Percentiles rank a stretch among this genome's conserved stretches.
Conservation (phyloP, 2,329 filamentous ascomycete genomes). For the Paecilomyces fulvus region DNA sequence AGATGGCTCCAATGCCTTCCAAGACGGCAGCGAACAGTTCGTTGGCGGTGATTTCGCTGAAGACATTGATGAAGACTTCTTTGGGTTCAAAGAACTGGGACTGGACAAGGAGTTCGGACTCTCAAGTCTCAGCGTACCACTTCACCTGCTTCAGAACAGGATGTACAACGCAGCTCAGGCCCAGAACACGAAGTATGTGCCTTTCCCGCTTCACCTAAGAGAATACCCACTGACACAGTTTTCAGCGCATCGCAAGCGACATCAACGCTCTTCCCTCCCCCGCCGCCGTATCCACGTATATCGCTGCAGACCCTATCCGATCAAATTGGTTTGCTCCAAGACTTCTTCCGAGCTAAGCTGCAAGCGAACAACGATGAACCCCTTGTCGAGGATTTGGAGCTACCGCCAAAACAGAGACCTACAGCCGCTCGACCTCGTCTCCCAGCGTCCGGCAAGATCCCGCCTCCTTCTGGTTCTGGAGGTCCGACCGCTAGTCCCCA, state of each 20-base stretch:
- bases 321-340: slow-evolving; percentile 80
- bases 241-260: slow-evolving; percentile 37
- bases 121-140: slow-evolving; percentile 78
- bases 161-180: slow-evolving; percentile 79
- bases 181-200: slow-evolving; percentile 53
- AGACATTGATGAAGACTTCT: slow-evolving; percentile 97
- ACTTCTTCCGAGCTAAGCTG: slow-evolving; percentile 85
- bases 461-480: slow-evolving; percentile 21
- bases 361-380: slow-evolving; percentile 75
- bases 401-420: slow-evolving; percentile 78
- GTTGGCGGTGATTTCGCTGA: slow-evolving; percentile 95
- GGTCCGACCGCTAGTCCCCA: slow-evolving; percentile 30
- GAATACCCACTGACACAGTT: slow-evolving; percentile 5
- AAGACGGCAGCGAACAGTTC: slow-evolving; percentile 95
- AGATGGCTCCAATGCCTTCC: slow-evolving; percentile 85
- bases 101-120: slow-evolving; percentile 85
- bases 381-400: slow-evolving; percentile 86
- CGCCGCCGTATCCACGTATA: slow-evolving; percentile 66
- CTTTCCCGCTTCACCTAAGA: slow-evolving; percentile 1
- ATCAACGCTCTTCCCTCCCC: slow-evolving; percentile 54
- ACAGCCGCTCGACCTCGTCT: slow-evolving; percentile 35
- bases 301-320: slow-evolving; percentile 67
- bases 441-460: slow-evolving; percentile 40
- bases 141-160: slow-evolving; percentile 87
- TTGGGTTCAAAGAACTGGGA: slow-evolving; percentile 92